These are phyloP conservation scores for Carex arenaria DNA, from an alignment of 202 grass and related monocot genomes.

Conservation along the genomic window DNA sequence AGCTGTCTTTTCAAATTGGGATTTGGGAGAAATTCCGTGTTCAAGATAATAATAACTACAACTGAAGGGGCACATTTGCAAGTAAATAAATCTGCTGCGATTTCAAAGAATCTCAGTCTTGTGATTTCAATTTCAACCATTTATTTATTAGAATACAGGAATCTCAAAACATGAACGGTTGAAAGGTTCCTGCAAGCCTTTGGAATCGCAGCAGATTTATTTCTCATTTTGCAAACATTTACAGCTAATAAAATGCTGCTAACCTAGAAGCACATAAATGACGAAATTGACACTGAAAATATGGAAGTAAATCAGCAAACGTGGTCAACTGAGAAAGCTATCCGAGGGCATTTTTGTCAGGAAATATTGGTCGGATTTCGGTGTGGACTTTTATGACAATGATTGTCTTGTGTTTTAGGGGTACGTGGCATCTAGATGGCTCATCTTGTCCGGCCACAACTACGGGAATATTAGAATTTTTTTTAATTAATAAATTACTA, in stretches of 20 bases:
- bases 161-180: too few relatives aligned
- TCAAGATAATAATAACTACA: background rate
- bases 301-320: background rate
- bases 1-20: background rate
- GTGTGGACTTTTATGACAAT: constrained; percentile 27
- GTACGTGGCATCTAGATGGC: constrained; percentile 11
- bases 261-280: background rate
- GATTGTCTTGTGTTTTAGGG: background rate
- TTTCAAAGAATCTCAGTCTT: too few relatives aligned
- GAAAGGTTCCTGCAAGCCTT: too few relatives aligned
- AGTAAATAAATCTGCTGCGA: too few relatives aligned
- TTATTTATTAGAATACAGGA: too few relatives aligned
- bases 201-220: too few relatives aligned
- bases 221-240: background rate
- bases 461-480: background rate
- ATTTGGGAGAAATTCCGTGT: background rate
- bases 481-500: background rate
- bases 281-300: background rate
- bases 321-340: background rate
- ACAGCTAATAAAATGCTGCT: background rate
- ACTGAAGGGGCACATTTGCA: background rate
- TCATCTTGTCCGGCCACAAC: background rate
- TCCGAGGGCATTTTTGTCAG: constrained; percentile 17
- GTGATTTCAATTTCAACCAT: too few relatives aligned
- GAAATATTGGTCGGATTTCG: constrained; percentile 21